A percentile compares a stretch with the other conserved stretches of the same genome.
These are phyloP conservation scores for Dimargaris cristalligena DNA, from an alignment of 192 early-diverging fungal genomes.

Conservation along the genomic window DNA sequence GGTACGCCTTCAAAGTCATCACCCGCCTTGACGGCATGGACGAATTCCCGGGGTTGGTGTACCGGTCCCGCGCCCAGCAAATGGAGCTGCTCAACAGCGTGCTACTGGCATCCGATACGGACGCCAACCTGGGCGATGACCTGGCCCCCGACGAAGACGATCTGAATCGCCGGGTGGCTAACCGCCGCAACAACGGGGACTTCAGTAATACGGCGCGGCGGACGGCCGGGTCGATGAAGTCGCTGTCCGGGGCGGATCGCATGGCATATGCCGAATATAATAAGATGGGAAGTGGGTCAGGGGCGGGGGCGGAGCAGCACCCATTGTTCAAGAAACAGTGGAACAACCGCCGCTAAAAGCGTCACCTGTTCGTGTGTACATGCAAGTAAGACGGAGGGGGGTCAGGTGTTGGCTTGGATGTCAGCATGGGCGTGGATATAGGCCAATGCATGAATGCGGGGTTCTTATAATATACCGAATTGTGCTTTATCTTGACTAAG, in stretches of 20 bases:
- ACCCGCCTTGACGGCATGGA: conserved; percentile 90
- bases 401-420: no score
- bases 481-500: no score
- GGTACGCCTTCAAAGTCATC: conserved; percentile 98
- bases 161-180: conserved; percentile 27
- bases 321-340: conserved; percentile 48
- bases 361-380: background rate
- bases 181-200: conserved; percentile 13
- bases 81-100: conserved; percentile 75
- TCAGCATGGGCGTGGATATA: no score
- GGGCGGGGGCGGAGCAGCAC: conserved; percentile 35
- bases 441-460: no score
- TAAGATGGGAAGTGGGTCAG: conserved; percentile 12
- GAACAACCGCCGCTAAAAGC: conserved; percentile 9
- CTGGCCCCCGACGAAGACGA: conserved; percentile 45
- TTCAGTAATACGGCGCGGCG: conserved; percentile 26
- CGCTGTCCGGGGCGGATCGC: conserved; percentile 71
- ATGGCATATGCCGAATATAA: conserved; percentile 86
- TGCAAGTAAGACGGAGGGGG: no score
- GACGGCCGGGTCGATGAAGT: conserved; percentile 49
- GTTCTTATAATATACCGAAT: no score
- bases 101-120: conserved; percentile 48
- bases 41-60: conserved; percentile 55
- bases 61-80: conserved; percentile 51
- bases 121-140: conserved; percentile 38